Evolutionary conservation across 352 stramenopile species (phyloP).

Genomic region (Pythium utonaiense): DNA sequence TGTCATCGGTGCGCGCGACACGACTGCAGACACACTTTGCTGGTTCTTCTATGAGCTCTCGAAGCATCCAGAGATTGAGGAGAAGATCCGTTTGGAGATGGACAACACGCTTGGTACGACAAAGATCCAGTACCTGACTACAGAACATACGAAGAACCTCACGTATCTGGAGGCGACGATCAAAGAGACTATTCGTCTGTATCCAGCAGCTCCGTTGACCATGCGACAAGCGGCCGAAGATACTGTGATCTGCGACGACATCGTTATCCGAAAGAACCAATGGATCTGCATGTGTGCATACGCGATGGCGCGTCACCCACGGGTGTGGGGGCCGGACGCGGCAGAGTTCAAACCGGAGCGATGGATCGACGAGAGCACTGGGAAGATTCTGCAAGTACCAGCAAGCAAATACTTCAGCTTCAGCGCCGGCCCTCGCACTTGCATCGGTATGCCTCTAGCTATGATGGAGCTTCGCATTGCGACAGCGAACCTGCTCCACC

Average conservation of each 20-base stretch:
- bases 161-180: constrained; percentile 52
- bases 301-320: constrained; percentile 26
- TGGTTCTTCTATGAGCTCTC: constrained; percentile 73
- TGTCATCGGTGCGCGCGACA: constrained; percentile 74
- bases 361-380: constrained; percentile 31
- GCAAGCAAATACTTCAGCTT: constrained; percentile 37
- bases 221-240: constrained; percentile 50
- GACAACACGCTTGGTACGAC: constrained; percentile 4
- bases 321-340: constrained; percentile 15
- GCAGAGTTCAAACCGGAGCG: constrained; percentile 28
- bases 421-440: constrained; percentile 38
- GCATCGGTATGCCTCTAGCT: constrained; percentile 37
- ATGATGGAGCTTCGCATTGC: constrained; percentile 17
- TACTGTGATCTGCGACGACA: constrained; percentile 37
- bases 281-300: constrained; percentile 27
- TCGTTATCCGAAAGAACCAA: constrained; percentile 24
- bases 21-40: constrained; percentile 55
- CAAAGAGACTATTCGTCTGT: constrained; percentile 62
- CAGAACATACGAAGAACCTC: constrained; percentile 1
- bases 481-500: constrained; percentile 11
- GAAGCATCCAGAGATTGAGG: constrained; percentile 40
- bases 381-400: constrained; percentile 14
- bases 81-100: constrained; percentile 42
- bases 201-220: constrained; percentile 52
- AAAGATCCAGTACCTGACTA: constrained; percentile 13